Conservation (phyloP, 164 flowering plant species). For the Malania oleifera region DNA sequence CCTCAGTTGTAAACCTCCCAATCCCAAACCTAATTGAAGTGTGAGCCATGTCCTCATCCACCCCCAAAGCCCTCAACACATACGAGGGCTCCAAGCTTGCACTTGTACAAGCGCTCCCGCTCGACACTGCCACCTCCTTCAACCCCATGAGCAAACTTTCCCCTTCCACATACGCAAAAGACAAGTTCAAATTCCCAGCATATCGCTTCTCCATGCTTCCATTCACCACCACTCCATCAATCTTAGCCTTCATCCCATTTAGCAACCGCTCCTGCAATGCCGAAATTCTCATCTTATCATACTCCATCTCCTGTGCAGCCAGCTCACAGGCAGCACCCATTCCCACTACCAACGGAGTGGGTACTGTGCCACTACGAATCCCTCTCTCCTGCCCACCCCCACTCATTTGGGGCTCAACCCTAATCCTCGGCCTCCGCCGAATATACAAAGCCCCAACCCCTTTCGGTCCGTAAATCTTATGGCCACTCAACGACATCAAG, state of each 20-base stretch:
- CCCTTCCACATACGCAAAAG: slow-evolving; percentile 94
- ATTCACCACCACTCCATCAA: slow-evolving; percentile 85
- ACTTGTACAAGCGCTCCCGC: slow-evolving; percentile 96
- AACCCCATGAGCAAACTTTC: slow-evolving; percentile 95
- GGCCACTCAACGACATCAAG: slow-evolving; percentile 89
- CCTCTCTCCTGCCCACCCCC: slow-evolving; percentile 98
- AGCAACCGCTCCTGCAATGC: slow-evolving; percentile 64
- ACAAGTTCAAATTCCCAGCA: slow-evolving; percentile 81
- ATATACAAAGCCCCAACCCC: slow-evolving; percentile 91
- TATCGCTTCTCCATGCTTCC: slow-evolving; percentile 82
- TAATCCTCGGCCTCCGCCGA: slow-evolving; percentile 69
- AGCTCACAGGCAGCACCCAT: slow-evolving; percentile 91
- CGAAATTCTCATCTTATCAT: slow-evolving; percentile 57
- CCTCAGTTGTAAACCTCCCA: slow-evolving; percentile 95
- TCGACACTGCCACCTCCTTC: slow-evolving; percentile 95
- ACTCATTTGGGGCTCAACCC: slow-evolving; percentile 92
- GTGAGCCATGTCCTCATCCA: slow-evolving; percentile 98
- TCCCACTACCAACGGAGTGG: slow-evolving; percentile 89
- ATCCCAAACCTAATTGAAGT: slow-evolving; percentile 95
- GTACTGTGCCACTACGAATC: slow-evolving; percentile 90
- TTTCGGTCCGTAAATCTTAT: slow-evolving; percentile 91
- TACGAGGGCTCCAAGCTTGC: slow-evolving; percentile 96
- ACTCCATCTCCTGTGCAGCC: slow-evolving; percentile 81
- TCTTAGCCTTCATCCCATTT: slow-evolving; percentile 55
- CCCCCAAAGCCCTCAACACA: slow-evolving; percentile 92